Percentiles rank a stretch among this genome's conserved stretches.
phyloP scores from a whole-genome alignment of 2,329 filamentous ascomycete species.

The Ascochyta lentis region DNA sequence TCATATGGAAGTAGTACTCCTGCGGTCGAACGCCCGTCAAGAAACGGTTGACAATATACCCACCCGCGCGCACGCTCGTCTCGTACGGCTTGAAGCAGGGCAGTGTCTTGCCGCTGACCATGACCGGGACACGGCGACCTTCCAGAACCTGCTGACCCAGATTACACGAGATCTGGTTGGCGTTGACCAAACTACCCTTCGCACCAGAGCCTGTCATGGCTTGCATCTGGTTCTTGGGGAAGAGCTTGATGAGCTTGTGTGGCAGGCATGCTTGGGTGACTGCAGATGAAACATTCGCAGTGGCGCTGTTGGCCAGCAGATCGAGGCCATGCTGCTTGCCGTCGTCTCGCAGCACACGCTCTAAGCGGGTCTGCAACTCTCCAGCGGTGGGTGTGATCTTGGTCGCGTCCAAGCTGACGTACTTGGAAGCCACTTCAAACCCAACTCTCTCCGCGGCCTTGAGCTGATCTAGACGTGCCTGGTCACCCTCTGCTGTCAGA shows the following conservation, averaged over 20 bases:
- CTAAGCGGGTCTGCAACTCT: constrained; percentile 77
- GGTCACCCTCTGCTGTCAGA: constrained; percentile 81
- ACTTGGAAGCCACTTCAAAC: constrained; percentile 80
- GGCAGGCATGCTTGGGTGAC: constrained; percentile 85
- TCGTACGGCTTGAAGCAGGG: constrained; percentile 95
- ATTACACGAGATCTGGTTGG: constrained; percentile 97
- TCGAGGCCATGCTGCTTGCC: constrained; percentile 91
- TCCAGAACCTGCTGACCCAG: constrained; percentile 96
- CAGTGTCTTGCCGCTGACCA: constrained; percentile 96
- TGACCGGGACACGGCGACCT: constrained; percentile 90
- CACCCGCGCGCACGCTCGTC: constrained; percentile 85
- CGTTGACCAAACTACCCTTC: constrained; percentile 91
- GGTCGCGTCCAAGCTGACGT: constrained; percentile 79
- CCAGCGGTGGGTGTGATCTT: constrained; percentile 69
- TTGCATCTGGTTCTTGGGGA: constrained; percentile 98
- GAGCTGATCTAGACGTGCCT: constrained; percentile 71
- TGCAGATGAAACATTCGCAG: constrained; percentile 73
- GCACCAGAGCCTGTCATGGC: constrained; percentile 97
- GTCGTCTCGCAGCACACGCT: constrained; percentile 90
- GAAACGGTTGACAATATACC: constrained; percentile 95
- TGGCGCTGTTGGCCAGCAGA: constrained; percentile 77
- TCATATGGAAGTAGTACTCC: constrained; percentile 99
- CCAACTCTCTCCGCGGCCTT: constrained; percentile 72
- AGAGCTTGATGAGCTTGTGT: constrained; percentile 82
- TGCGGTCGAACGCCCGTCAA: constrained; percentile 96